These are phyloP conservation scores for Melanopsichium pennsylvanicum DNA, from an alignment of 1,284 basidiomycete genomes.

Conservation along the genomic window DNA sequence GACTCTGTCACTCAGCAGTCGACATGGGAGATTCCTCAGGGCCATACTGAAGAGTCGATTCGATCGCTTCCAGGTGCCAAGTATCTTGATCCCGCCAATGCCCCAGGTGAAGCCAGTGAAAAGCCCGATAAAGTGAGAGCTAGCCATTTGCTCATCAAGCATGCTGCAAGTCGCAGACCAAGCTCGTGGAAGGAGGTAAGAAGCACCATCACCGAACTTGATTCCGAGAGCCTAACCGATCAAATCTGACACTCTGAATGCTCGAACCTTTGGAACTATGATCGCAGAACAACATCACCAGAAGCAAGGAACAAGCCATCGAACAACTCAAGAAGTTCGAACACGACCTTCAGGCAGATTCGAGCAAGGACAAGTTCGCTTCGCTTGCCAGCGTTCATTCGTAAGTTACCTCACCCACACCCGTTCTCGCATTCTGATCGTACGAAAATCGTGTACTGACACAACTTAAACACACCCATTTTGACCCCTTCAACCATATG, in stretches of 20 bases:
- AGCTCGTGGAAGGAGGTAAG: slow-evolving; percentile 68
- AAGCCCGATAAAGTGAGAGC: slow-evolving; percentile 77
- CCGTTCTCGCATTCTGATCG: not conserved
- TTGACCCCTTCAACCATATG: too few species aligned
- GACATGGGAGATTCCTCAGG: slow-evolving; percentile 81
- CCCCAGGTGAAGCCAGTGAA: slow-evolving; percentile 48
- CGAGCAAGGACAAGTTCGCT: slow-evolving; percentile 54
- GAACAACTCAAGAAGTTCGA: slow-evolving; percentile 71
- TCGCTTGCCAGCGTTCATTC: slow-evolving; percentile 54
- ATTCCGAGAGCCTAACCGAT: not conserved
- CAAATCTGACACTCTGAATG: too few species aligned
- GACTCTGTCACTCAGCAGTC: slow-evolving; percentile 77
- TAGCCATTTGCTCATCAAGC: slow-evolving; percentile 94
- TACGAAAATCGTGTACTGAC: not conserved
- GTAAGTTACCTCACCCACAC: slow-evolving; percentile 24
- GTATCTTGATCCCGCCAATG: slow-evolving; percentile 46
- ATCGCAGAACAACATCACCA: slow-evolving; percentile 80
- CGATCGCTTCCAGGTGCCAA: slow-evolving; percentile 58
- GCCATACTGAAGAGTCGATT: slow-evolving; percentile 69
- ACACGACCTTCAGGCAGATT: slow-evolving; percentile 47
- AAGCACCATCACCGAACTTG: not conserved
- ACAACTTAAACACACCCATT: not conserved
- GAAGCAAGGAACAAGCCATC: slow-evolving; percentile 88
- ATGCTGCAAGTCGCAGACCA: slow-evolving; percentile 83
- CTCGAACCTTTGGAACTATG: not conserved